phyloP scores from a whole-genome alignment of 441 rosid genomes.

The Hura crepitans region DNA sequence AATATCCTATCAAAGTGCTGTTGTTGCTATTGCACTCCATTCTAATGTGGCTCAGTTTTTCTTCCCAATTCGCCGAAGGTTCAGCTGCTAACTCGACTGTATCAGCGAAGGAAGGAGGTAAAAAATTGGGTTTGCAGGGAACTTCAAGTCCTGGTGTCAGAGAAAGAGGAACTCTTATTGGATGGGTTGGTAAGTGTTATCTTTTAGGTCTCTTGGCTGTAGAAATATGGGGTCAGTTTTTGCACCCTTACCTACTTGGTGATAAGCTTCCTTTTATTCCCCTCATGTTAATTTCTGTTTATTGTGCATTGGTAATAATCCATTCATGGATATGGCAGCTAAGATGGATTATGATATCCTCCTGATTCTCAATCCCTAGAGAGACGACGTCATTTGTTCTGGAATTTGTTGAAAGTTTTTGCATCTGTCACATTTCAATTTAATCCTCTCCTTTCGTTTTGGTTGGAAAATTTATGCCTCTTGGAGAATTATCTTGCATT shows the following conservation, averaged over 20 bases:
- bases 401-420: background rate
- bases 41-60: constrained; percentile 50
- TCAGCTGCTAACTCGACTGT: constrained; percentile 11
- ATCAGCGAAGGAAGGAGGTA: constrained; percentile 25
- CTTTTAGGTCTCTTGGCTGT: constrained; percentile 55
- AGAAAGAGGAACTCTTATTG: constrained; percentile 38
- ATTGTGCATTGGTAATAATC: constrained; percentile 57
- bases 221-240: constrained; percentile 66
- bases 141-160: constrained; percentile 1
- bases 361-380: constrained; percentile 18
- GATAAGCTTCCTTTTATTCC: constrained; percentile 71
- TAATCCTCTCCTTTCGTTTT: no score
- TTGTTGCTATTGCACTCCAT: constrained; percentile 54
- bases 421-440: background rate
- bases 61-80: constrained; percentile 31
- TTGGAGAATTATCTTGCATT: no score
- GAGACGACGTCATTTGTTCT: no score
- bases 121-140: constrained; percentile 14
- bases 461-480: no score
- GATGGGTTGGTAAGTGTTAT: constrained; percentile 45
- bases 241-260: constrained; percentile 63
- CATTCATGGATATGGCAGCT: constrained; percentile 94
- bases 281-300: constrained; percentile 65
- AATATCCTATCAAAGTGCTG: constrained; percentile 71
- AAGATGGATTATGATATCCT: constrained; percentile 32